Conservation (phyloP, 768 basidiomycete genomes). For the Mycena belliarum region DNA sequence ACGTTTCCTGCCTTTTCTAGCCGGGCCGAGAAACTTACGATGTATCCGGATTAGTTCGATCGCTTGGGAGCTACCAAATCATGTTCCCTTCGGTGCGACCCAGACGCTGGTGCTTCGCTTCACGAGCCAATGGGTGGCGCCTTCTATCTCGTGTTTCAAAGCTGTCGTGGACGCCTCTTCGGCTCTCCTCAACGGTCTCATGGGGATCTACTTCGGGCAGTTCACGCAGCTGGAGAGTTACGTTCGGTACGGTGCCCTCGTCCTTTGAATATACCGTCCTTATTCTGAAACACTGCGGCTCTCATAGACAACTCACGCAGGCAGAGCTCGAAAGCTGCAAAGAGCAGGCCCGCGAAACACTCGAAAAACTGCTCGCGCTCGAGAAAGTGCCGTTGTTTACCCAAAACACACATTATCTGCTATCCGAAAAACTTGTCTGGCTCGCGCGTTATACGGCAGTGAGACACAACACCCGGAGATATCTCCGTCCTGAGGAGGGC, state of each 20-base stretch:
- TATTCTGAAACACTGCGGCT: not conserved
- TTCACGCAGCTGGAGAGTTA: conserved; percentile 33
- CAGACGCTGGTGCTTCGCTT: conserved; percentile 34
- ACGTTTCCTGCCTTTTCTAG: conserved; percentile 5
- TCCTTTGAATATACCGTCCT: not conserved
- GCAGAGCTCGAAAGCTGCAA: conserved; percentile 31
- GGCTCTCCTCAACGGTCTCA: conserved; percentile 25
- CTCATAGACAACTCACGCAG: conserved; percentile 29
- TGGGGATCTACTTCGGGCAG: conserved; percentile 37
- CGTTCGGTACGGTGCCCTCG: conserved; percentile 28
- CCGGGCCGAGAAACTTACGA: not conserved
- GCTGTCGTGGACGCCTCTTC: conserved; percentile 31
- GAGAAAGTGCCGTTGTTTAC: conserved; percentile 15
- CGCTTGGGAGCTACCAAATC: conserved; percentile 44
- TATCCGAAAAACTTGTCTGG: conserved; percentile 1
- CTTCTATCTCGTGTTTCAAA: conserved; percentile 36
- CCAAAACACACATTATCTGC: conserved; percentile 15
- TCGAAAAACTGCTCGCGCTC: conserved; percentile 11
- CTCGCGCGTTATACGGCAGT: not conserved
- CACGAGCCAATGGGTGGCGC: conserved; percentile 37
- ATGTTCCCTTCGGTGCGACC: conserved; percentile 44
- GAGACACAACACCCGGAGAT: not conserved
- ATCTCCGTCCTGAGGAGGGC: too few species aligned
- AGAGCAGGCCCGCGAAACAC: conserved; percentile 16
- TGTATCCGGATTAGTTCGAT: conserved; percentile 31